Evolutionary conservation across 441 rosid genomes (phyloP).

Genomic region (Rhodomyrtus psidioides): DNA sequence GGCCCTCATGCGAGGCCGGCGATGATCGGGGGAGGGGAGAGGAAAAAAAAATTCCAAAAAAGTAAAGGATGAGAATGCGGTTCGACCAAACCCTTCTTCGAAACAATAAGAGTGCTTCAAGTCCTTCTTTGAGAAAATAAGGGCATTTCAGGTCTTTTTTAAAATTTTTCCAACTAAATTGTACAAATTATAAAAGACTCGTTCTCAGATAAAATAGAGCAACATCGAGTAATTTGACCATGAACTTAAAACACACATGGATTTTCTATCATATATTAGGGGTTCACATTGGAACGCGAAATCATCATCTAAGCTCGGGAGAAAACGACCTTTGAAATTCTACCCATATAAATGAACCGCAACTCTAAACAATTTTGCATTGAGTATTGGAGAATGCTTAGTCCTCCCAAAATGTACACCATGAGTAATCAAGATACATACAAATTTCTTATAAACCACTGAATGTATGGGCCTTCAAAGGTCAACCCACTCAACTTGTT

Average conservation of each 20-base stretch:
- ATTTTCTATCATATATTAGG: neutral
- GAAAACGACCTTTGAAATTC: neutral
- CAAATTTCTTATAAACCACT: neutral
- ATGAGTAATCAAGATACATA: neutral
- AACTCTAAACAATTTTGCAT: neutral
- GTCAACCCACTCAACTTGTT: neutral
- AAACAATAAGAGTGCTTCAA: no score
- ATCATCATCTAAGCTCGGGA: neutral
- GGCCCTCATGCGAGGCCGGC: no score
- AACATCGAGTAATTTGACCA: neutral
- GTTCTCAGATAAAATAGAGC: no score
- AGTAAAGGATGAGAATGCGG: no score
- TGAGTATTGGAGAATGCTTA: neutral
- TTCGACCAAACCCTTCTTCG: no score
- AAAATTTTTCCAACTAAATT: no score
- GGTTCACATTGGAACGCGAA: neutral
- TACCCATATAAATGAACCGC: neutral
- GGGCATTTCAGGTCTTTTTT: no score
- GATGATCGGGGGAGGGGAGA: no score
- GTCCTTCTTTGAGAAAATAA: no score
- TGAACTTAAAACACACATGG: neutral
- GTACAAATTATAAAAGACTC: no score
- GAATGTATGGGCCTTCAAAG: neutral
- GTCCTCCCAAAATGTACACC: neutral
- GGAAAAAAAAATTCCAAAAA: no score